A percentile compares a stretch with the other conserved stretches of the same genome.
phyloP scores from a whole-genome alignment of 352 stramenopile species.

The Phytophthora nicotianae region DNA sequence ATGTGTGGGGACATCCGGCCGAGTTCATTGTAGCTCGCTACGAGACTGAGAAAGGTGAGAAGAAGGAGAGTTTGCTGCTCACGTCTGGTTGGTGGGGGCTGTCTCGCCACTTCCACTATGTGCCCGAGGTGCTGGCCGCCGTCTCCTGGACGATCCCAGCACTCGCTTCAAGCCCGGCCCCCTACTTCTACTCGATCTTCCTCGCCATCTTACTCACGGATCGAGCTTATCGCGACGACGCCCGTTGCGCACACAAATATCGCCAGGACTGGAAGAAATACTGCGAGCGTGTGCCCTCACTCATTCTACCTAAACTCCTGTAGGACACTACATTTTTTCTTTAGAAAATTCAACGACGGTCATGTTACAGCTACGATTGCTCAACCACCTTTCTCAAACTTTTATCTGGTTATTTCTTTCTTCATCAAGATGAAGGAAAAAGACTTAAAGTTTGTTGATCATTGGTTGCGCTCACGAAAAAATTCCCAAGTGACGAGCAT shows the following conservation, averaged over 20 bases:
- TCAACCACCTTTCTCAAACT: no score
- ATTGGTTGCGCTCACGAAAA: no score
- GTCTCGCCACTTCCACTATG: conserved; percentile 95
- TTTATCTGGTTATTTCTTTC: no score
- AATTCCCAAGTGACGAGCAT: no score
- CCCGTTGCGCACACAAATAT: conserved; percentile 96
- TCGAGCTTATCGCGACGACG: conserved; percentile 94
- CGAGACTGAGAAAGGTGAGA: conserved; percentile 87
- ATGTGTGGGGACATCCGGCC: conserved; percentile 92
- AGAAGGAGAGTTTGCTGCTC: conserved; percentile 92
- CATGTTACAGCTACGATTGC: no score
- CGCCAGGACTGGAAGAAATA: conserved; percentile 96
- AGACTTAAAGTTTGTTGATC: no score
- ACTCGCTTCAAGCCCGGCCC: conserved; percentile 58
- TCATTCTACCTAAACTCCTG: conserved; percentile 87
- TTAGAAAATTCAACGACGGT: no score
- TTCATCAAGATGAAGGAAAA: no score
- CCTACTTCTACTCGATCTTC: conserved; percentile 92
- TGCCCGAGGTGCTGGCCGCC: conserved; percentile 90
- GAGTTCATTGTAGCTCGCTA: conserved; percentile 95
- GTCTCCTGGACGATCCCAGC: conserved; percentile 80
- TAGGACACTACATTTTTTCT: conserved; percentile 35
- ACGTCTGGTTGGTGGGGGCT: conserved; percentile 94
- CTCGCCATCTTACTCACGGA: conserved; percentile 95
- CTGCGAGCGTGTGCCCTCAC: conserved; percentile 82